Evolutionary conservation across 2,329 filamentous ascomycete species (phyloP).

Genomic region (Botrytis sinoallii): DNA sequence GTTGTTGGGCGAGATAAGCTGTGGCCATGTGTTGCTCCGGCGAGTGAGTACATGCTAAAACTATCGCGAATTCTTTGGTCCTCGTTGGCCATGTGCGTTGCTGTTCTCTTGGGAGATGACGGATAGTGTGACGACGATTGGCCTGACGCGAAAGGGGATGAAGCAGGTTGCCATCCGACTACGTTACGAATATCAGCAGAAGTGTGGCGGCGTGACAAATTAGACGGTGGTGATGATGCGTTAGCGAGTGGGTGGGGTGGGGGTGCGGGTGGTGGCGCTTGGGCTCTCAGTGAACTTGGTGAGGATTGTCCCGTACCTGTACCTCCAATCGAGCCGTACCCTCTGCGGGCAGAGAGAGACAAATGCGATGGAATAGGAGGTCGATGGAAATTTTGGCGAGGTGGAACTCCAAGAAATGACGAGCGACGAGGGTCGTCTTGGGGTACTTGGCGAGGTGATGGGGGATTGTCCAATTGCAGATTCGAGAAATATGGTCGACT

Average conservation of each 20-base stretch:
- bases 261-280: slow-evolving; percentile 56
- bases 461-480: slow-evolving; percentile 64
- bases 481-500: slow-evolving; percentile 65
- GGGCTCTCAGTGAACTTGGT: slow-evolving; percentile 68
- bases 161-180: slow-evolving; percentile 67
- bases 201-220: slow-evolving; percentile 80
- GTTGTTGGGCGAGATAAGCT: slow-evolving; percentile 37
- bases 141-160: slow-evolving; percentile 66
- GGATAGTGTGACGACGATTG: slow-evolving; percentile 62
- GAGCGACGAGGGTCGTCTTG: slow-evolving; percentile 81
- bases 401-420: slow-evolving; percentile 50
- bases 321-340: slow-evolving; percentile 81
- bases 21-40: slow-evolving; percentile 34
- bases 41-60: slow-evolving; percentile 60
- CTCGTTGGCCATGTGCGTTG: slow-evolving; percentile 42
- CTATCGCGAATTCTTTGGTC: slow-evolving; percentile 63
- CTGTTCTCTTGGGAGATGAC: slow-evolving; percentile 57
- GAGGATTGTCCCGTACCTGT: slow-evolving; percentile 64
- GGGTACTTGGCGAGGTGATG: slow-evolving; percentile 82
- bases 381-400: slow-evolving; percentile 64
- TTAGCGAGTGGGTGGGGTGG: slow-evolving; percentile 63
- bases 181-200: slow-evolving; percentile 86
- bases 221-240: slow-evolving; percentile 61
- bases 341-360: slow-evolving; percentile 66
- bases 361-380: slow-evolving; percentile 80